These are phyloP conservation scores for Antitrichia curtipendula DNA, from an alignment of 225 moss, liverwort and hornwort species.

Conservation along the genomic window DNA sequence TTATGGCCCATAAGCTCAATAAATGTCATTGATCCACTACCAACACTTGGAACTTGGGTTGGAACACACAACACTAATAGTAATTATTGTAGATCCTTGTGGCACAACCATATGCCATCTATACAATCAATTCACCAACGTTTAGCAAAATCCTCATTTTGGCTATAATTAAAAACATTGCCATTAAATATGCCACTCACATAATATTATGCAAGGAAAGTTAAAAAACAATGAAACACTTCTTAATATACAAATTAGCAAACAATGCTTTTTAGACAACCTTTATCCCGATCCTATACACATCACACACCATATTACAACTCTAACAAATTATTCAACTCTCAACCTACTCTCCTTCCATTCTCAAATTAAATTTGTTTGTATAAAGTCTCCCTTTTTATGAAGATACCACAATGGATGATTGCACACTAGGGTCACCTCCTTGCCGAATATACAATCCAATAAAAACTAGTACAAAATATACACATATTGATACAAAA, in stretches of 20 bases:
- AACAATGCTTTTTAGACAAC: background rate
- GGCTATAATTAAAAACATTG: background rate
- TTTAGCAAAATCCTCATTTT: background rate
- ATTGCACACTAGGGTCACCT: too few species aligned
- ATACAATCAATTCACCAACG: background rate
- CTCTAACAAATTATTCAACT: background rate
- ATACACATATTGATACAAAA: too few species aligned
- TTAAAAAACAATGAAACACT: background rate
- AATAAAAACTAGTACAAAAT: too few species aligned
- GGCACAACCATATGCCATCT: fast-evolving
- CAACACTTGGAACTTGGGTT: background rate
- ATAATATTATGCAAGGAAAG: background rate
- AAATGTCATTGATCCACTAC: background rate
- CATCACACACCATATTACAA: background rate
- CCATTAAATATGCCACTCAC: background rate
- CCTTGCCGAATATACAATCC: too few species aligned
- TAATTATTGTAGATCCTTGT: background rate
- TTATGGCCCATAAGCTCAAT: fast-evolving
- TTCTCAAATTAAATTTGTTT: background rate
- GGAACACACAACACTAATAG: background rate
- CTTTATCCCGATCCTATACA: fast-evolving
- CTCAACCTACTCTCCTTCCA: background rate
- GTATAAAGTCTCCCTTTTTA: background rate
- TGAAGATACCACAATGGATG: too few species aligned
- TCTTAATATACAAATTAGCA: background rate